These are phyloP conservation scores for Eimeria zaria DNA, from an alignment of 169 alveolate species.

Conservation along the genomic window DNA sequence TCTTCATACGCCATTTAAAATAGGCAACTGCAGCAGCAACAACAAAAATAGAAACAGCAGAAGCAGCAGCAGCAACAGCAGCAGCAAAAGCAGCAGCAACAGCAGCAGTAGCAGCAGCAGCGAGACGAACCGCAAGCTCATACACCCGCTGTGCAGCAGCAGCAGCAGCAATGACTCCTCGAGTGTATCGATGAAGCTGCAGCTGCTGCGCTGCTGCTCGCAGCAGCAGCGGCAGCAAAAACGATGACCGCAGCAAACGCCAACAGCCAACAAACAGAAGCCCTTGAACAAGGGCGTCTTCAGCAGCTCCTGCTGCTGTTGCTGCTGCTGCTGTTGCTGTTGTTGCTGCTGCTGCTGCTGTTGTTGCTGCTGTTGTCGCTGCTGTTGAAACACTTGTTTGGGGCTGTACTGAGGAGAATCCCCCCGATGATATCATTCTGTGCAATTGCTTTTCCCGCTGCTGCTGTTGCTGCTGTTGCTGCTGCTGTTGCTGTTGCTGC, in stretches of 20 bases:
- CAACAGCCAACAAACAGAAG: not conserved
- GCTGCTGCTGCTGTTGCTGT: not conserved
- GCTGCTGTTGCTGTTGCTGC: too few species aligned
- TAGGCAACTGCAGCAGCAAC: not conserved
- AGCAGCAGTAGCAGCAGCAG: constrained; percentile 9
- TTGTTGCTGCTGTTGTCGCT: not conserved
- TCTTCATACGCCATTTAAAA: too few species aligned
- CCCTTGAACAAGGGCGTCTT: not conserved
- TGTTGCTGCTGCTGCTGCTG: constrained; percentile 7
- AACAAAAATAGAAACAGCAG: not conserved
- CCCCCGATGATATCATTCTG: not conserved
- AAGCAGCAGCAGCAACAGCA: not conserved
- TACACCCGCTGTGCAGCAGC: constrained; percentile 19
- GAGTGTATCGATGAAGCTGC: constrained; percentile 21
- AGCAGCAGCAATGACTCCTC: constrained; percentile 21
- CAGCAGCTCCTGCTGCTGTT: not conserved
- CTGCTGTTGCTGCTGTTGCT: not conserved
- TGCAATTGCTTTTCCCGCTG: not conserved
- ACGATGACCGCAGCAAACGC: constrained; percentile 25
- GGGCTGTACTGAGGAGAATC: not conserved
- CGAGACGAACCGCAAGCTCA: not conserved
- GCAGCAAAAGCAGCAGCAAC: too few species aligned
- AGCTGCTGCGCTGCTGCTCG: constrained; percentile 41
- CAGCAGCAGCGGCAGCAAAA: constrained; percentile 39
- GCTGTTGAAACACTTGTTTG: not conserved